Evolutionary conservation across 768 basidiomycete genomes (phyloP).

Genomic region (Lentinula sp.): DNA sequence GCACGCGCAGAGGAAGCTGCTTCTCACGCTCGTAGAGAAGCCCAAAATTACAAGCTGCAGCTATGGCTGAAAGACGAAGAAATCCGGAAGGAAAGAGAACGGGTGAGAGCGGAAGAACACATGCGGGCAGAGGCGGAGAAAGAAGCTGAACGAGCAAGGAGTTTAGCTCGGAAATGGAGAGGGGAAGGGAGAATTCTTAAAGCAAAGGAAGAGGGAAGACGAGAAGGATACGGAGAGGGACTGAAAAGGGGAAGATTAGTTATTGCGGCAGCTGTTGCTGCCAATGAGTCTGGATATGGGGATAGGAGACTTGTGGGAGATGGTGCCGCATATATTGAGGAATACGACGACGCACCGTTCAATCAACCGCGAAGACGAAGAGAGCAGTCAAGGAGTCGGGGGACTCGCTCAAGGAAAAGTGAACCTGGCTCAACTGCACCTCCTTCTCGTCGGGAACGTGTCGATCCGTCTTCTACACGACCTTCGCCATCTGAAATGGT

Average conservation of each 20-base stretch:
- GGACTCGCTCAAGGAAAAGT: neutral
- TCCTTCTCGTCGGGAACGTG: neutral
- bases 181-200: constrained; percentile 42
- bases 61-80: neutral
- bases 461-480: neutral
- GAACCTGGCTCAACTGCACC: neutral
- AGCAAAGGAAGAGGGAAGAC: constrained; percentile 53
- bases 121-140: constrained; percentile 27
- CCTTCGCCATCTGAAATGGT: neutral
- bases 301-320: constrained; percentile 1
- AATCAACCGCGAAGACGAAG: neutral
- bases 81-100: constrained; percentile 20
- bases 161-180: constrained; percentile 47
- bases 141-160: constrained; percentile 33
- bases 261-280: constrained; percentile 9
- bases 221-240: constrained; percentile 38
- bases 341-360: neutral
- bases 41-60: constrained; percentile 6
- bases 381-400: neutral
- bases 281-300: neutral
- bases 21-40: neutral
- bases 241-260: constrained; percentile 38
- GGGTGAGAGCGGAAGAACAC: constrained; percentile 19
- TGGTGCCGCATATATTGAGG: constrained; percentile 9
- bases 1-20: neutral